phyloP scores from a whole-genome alignment of 2,329 filamentous ascomycete genomes.

The Biscogniauxia marginata region DNA sequence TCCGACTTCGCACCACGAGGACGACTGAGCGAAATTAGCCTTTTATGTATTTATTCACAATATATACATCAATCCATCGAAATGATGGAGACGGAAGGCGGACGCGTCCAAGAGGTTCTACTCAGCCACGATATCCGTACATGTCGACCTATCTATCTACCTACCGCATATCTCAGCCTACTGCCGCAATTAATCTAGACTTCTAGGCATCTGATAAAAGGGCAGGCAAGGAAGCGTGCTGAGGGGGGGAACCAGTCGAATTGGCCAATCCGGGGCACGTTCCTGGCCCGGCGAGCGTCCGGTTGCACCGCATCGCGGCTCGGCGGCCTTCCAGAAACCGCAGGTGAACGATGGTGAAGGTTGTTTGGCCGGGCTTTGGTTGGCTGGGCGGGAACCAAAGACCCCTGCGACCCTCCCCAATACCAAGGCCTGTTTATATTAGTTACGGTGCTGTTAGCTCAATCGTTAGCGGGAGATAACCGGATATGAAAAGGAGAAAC shows the following conservation, averaged over 20 bases:
- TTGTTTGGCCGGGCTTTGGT: background rate
- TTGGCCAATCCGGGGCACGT: slow-evolving; percentile 11
- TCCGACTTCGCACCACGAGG: too few species aligned
- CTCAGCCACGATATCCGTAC: background rate
- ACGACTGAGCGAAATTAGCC: too few species aligned
- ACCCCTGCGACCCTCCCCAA: background rate
- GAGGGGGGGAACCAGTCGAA: slow-evolving; percentile 9
- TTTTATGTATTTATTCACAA: too few species aligned
- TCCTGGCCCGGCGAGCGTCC: background rate
- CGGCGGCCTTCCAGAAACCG: slow-evolving; percentile 16
- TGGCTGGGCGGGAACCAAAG: background rate
- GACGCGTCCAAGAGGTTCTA: background rate
- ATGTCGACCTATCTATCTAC: background rate
- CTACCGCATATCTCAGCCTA: background rate
- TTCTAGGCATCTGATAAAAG: background rate
- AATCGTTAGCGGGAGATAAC: background rate
- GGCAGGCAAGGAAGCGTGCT: background rate
- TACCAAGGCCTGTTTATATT: too few species aligned
- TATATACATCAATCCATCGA: too few species aligned
- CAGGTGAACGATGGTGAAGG: slow-evolving; percentile 9
- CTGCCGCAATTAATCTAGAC: background rate
- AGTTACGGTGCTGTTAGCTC: background rate
- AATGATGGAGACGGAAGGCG: background rate
- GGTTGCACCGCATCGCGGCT: slow-evolving; percentile 2
- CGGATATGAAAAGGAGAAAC: too few species aligned